Evolutionary conservation across 2,329 filamentous ascomycete genomes (phyloP).

Genomic region (Hortaea werneckii): DNA sequence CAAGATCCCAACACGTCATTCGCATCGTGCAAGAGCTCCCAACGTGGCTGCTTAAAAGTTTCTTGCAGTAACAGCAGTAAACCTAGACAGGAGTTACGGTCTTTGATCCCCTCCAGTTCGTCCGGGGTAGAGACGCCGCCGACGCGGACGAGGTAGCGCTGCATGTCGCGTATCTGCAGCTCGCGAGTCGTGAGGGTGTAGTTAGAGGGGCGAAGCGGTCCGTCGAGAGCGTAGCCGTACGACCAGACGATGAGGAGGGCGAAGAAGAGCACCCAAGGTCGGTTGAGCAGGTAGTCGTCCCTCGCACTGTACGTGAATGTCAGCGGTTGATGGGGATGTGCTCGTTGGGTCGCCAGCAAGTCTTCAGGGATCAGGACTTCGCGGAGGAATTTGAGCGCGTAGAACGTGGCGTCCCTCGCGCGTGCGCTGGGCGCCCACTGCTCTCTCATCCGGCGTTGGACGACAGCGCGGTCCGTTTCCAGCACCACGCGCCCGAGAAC

Average conservation of each 20-base stretch:
- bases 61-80: conserved; percentile 72
- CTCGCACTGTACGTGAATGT: conserved; percentile 60
- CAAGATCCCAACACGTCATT: conserved; percentile 72
- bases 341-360: neutral
- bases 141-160: conserved; percentile 62
- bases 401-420: conserved; percentile 84
- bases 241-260: conserved; percentile 88
- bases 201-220: conserved; percentile 38
- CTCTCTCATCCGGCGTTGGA: conserved; percentile 75
- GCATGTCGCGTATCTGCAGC: conserved; percentile 68
- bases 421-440: conserved; percentile 81
- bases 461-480: conserved; percentile 66
- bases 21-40: conserved; percentile 87
- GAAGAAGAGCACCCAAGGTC: conserved; percentile 93
- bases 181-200: conserved; percentile 48
- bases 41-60: conserved; percentile 71
- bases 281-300: conserved; percentile 80
- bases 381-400: conserved; percentile 77
- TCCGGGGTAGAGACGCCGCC: conserved; percentile 64
- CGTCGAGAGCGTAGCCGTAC: conserved; percentile 85
- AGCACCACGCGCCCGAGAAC: conserved; percentile 80
- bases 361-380: conserved; percentile 63
- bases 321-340: conserved; percentile 21
- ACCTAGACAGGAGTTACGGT: conserved; percentile 74
- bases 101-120: conserved; percentile 61